These are phyloP conservation scores for Microdochium trichocladiopsis DNA, from an alignment of 2,329 filamentous ascomycete species.

Conservation along the genomic window DNA sequence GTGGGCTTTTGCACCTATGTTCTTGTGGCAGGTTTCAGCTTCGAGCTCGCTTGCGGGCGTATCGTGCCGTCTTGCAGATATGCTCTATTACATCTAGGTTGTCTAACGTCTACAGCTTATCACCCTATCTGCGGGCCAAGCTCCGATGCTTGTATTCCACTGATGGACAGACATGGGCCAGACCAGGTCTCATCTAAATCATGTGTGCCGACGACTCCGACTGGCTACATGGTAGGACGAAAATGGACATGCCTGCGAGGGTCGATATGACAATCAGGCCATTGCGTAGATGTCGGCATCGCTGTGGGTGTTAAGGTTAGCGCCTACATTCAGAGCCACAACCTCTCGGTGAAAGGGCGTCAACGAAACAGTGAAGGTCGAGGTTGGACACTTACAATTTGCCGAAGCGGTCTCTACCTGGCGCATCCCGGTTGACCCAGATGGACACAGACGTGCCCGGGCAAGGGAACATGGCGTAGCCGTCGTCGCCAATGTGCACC, in stretches of 20 bases:
- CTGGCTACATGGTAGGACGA: too few species aligned
- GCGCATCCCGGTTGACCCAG: slow-evolving; percentile 11
- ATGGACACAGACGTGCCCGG: slow-evolving; percentile 10
- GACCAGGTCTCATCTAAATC: too few species aligned
- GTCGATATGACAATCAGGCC: background rate
- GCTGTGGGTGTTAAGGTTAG: background rate
- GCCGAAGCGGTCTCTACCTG: slow-evolving; percentile 10
- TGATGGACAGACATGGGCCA: too few species aligned
- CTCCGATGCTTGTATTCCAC: too few species aligned
- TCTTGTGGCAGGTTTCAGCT: background rate
- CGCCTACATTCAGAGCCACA: background rate
- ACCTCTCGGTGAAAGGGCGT: background rate
- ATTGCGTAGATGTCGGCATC: background rate
- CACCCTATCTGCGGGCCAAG: background rate
- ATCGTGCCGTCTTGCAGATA: background rate
- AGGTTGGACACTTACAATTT: slow-evolving; percentile 11
- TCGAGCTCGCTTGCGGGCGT: background rate
- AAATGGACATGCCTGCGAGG: too few species aligned
- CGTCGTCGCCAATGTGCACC: slow-evolving; percentile 52
- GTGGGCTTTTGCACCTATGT: background rate
- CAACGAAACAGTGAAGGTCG: background rate
- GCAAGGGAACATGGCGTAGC: slow-evolving; percentile 53
- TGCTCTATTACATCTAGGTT: background rate
- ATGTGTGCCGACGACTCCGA: too few species aligned
- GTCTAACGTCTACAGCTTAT: background rate